Percentiles rank a stretch among this genome's conserved stretches.
These are phyloP conservation scores for Marasmius tenuissimus DNA, from an alignment of 1,284 basidiomycete species.

Conservation along the genomic window DNA sequence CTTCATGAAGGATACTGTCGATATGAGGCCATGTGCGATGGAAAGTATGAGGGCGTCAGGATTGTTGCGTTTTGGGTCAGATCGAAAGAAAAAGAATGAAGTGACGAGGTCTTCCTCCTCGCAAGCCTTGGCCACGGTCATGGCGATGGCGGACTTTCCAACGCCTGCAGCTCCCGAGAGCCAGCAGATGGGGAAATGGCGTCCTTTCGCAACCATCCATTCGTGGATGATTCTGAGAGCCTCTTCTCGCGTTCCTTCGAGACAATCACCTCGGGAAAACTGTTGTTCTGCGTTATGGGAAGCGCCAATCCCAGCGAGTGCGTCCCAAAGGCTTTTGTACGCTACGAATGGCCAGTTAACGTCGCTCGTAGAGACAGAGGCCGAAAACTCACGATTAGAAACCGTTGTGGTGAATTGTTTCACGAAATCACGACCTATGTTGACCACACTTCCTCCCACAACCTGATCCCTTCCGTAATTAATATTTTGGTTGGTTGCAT, in stretches of 20 bases:
- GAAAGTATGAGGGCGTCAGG: neutral
- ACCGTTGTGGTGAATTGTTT: too few species aligned
- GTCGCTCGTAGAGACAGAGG: too few species aligned
- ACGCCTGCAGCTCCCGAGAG: conserved; percentile 16
- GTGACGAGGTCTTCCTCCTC: conserved; percentile 1
- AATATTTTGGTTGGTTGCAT: too few species aligned
- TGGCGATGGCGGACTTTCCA: conserved; percentile 11
- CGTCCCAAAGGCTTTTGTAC: neutral
- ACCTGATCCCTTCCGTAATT: too few species aligned
- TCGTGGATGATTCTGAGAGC: conserved; percentile 8
- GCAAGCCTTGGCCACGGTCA: conserved; percentile 13
- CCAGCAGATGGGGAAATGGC: conserved; percentile 13
- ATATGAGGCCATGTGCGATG: conserved; percentile 1
- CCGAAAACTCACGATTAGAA: too few species aligned
- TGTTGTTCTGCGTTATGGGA: conserved; percentile 1
- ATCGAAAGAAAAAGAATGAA: conserved; percentile 18
- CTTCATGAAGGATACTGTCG: neutral
- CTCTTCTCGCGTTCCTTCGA: conserved; percentile 11
- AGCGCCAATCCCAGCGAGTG: neutral
- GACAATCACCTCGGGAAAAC: conserved; percentile 7
- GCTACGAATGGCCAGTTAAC: too few species aligned
- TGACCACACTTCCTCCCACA: too few species aligned
- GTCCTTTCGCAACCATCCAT: conserved; percentile 6
- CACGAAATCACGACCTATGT: too few species aligned
- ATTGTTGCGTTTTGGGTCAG: conserved; percentile 2